Evolutionary conservation across 129 eudicot species (phyloP).

Genomic region (Flaveria sonorensis): DNA sequence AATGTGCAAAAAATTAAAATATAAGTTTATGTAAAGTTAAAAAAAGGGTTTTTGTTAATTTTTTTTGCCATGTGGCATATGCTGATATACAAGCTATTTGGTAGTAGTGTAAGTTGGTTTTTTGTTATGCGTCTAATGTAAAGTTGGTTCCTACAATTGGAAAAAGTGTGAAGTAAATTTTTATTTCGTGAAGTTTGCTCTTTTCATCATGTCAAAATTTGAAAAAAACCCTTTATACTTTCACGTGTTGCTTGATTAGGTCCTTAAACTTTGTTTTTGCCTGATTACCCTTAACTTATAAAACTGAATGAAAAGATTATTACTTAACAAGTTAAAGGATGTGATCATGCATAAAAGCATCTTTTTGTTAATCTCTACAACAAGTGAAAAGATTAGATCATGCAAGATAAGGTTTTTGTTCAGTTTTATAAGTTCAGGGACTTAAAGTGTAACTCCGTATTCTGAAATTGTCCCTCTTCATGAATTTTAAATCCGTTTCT

Average conservation of each 20-base stretch:
- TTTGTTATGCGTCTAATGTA: not conserved
- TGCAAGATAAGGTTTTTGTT: not conserved
- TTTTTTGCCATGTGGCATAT: constrained; percentile 1
- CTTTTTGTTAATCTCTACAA: no score
- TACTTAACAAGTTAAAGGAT: not conserved
- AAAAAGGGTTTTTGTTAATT: no score
- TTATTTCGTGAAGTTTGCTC: no score
- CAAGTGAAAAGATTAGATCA: no score
- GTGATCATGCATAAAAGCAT: not conserved
- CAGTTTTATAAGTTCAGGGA: no score
- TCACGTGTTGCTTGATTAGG: not conserved
- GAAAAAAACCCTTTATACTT: not conserved
- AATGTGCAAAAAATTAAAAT: not conserved
- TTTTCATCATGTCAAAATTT: not conserved
- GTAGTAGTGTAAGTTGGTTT: not conserved
- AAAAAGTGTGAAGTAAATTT: not conserved
- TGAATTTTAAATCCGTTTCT: no score
- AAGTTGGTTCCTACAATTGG: not conserved
- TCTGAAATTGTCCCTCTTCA: no score
- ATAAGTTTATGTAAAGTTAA: not conserved
- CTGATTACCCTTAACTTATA: no score
- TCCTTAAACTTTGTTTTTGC: not conserved
- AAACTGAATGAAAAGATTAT: not conserved
- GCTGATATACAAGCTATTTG: not conserved
- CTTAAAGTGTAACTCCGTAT: no score